Percentiles rank a stretch among this genome's conserved stretches.
phyloP scores from a whole-genome alignment of 768 basidiomycete genomes.

The Suillus bovinus region DNA sequence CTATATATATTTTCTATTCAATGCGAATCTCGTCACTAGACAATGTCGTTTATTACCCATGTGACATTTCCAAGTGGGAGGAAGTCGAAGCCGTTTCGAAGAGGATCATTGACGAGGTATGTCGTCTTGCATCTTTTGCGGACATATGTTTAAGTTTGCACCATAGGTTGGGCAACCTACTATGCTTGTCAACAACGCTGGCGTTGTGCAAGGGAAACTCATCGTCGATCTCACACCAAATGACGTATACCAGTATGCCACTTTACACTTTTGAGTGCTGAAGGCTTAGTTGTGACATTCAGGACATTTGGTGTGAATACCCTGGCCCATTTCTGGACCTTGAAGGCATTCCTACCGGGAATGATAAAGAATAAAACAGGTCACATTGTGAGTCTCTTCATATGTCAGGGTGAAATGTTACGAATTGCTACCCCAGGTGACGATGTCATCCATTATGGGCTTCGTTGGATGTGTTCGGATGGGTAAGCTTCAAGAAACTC shows the following conservation, averaged over 20 bases:
- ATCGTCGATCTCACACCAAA: slow-evolving; percentile 75
- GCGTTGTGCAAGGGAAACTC: slow-evolving; percentile 87
- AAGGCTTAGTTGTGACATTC: slow-evolving; percentile 1
- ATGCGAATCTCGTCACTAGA: slow-evolving; percentile 40
- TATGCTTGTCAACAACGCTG: slow-evolving; percentile 92
- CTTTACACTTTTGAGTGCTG: neutral
- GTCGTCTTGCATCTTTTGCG: slow-evolving; percentile 8
- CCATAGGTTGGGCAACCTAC: slow-evolving; percentile 83
- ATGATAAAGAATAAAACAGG: slow-evolving; percentile 79
- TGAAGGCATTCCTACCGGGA: slow-evolving; percentile 90
- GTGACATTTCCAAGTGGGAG: slow-evolving; percentile 89
- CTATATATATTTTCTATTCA: neutral
- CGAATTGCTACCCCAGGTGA: slow-evolving; percentile 51
- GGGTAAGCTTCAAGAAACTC: slow-evolving; percentile 48
- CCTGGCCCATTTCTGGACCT: slow-evolving; percentile 85
- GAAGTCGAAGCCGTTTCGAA: slow-evolving; percentile 78
- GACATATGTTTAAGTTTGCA: slow-evolving; percentile 5
- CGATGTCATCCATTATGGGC: slow-evolving; percentile 75
- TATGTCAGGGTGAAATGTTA: slow-evolving; percentile 5
- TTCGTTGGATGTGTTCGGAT: slow-evolving; percentile 71
- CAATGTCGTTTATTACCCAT: slow-evolving; percentile 84
- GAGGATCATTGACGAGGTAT: slow-evolving; percentile 75
- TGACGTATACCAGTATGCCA: slow-evolving; percentile 74
- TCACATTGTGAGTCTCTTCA: slow-evolving; percentile 68
- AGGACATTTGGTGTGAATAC: slow-evolving; percentile 93